Evolutionary conservation across 2,329 filamentous ascomycete species (phyloP).

Genomic region (Keithomyces neogunnii): DNA sequence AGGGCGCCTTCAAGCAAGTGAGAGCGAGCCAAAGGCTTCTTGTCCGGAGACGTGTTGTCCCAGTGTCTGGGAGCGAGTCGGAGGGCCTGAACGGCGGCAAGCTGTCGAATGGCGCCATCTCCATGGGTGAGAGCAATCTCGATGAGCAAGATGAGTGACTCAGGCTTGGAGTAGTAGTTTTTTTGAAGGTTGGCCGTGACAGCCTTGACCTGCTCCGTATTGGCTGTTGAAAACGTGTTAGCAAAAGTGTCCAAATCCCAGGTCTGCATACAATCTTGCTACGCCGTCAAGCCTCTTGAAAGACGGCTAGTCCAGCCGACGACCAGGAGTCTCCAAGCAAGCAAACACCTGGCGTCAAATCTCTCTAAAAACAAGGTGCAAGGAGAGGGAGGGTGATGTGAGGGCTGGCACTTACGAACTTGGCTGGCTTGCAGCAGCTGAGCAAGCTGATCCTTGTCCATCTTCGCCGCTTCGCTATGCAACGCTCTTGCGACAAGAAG

Average conservation of each 20-base stretch:
- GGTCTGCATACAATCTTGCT: not conserved
- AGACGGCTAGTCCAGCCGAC: not conserved
- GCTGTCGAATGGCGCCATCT: conserved; percentile 67
- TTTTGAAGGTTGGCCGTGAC: conserved; percentile 87
- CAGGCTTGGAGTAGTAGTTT: conserved; percentile 81
- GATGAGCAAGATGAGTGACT: conserved; percentile 76
- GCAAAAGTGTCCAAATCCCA: conserved; percentile 8
- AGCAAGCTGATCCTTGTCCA: conserved; percentile 64
- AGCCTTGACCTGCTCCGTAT: conserved; percentile 82
- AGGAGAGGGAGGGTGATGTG: not conserved
- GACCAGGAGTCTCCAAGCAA: too few relatives aligned
- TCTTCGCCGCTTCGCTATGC: conserved; percentile 13
- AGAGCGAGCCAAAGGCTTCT: conserved; percentile 74
- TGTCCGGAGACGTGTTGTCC: conserved; percentile 60
- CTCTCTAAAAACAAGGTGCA: not conserved
- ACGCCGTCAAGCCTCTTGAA: not conserved
- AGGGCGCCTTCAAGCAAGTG: conserved; percentile 78
- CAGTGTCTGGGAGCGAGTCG: conserved; percentile 82
- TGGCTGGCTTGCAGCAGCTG: conserved; percentile 81
- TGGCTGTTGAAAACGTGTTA: conserved; percentile 50
- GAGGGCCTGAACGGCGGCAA: conserved; percentile 83
- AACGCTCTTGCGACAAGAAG: conserved; percentile 8
- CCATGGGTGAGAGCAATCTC: conserved; percentile 80
- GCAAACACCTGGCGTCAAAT: too few relatives aligned
- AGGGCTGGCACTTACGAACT: conserved; percentile 56